These are phyloP conservation scores for Gastrolobium bilobum DNA, from an alignment of 306 rosid genomes.

Conservation along the genomic window DNA sequence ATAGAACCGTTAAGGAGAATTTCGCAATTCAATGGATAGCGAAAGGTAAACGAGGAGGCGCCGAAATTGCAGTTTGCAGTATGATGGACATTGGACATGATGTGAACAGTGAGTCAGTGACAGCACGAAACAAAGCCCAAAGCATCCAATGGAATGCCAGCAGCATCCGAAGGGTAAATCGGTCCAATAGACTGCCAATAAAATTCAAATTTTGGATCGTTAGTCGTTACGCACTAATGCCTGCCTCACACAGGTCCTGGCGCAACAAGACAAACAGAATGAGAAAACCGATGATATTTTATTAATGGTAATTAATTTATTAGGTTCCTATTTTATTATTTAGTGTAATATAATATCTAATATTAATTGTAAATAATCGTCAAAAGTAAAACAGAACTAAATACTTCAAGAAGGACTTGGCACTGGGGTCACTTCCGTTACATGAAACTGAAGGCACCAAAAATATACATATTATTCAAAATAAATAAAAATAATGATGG, in stretches of 20 bases:
- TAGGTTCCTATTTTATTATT: neutral
- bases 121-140: slow-evolving; percentile 28
- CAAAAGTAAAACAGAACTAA: slow-evolving; percentile 10
- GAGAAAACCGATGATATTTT: neutral
- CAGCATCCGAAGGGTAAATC: slow-evolving; percentile 44
- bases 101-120: slow-evolving; percentile 20
- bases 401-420: neutral
- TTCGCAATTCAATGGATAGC: slow-evolving; percentile 24
- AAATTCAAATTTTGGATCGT: slow-evolving; percentile 57
- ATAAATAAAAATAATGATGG: neutral
- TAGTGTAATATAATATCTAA: neutral
- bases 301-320: neutral
- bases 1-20: slow-evolving; percentile 38
- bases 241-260: slow-evolving; percentile 24
- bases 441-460: slow-evolving; percentile 10
- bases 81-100: slow-evolving; percentile 3
- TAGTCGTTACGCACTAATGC: slow-evolving; percentile 38
- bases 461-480: neutral
- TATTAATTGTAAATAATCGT: neutral
- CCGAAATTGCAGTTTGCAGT: slow-evolving; percentile 56
- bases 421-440: neutral
- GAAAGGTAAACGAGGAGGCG: slow-evolving; percentile 39
- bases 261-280: slow-evolving; percentile 35
- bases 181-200: slow-evolving; percentile 38
- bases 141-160: slow-evolving; percentile 16